A percentile compares a stretch with the other conserved stretches of the same genome.
Evolutionary conservation across 139 green algal species (phyloP).

Genomic region (Nannochloris sp.): DNA sequence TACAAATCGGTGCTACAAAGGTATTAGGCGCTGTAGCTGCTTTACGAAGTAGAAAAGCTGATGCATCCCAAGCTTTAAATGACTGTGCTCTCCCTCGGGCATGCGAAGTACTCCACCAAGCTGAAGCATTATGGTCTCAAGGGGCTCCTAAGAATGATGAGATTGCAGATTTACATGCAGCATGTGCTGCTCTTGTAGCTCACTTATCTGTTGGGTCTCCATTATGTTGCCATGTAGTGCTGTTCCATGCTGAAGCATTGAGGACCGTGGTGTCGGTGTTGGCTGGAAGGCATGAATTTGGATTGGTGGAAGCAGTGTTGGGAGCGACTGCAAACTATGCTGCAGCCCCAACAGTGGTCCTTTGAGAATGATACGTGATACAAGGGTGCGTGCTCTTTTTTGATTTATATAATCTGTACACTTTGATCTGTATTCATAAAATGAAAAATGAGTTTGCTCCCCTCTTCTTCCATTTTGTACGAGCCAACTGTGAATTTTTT

Average conservation of each 20-base stretch:
- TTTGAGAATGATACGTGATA: not conserved
- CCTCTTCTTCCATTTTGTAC: not conserved
- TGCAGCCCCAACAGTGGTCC: not conserved
- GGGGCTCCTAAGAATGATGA: not conserved
- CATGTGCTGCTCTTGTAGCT: not conserved
- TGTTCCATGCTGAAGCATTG: slow-evolving; percentile 6
- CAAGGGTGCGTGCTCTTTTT: not conserved
- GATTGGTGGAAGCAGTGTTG: not conserved
- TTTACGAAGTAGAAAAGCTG: not conserved
- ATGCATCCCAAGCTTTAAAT: not conserved
- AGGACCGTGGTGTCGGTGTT: not conserved
- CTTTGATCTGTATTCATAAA: not conserved
- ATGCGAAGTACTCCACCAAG: slow-evolving; percentile 1
- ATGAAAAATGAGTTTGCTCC: not conserved
- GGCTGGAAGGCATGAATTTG: not conserved
- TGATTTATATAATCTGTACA: not conserved
- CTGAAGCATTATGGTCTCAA: not conserved
- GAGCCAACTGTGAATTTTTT: not conserved
- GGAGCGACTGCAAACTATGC: not conserved
- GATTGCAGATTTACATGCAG: not conserved
- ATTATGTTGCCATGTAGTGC: not conserved
- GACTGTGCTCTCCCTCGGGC: not conserved
- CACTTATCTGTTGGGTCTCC: not conserved
- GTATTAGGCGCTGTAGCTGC: not conserved
- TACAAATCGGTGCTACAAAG: not conserved